Base-by-base conservation (phyloP, 306 rosid species). In the Prunus campanulata region DNA sequence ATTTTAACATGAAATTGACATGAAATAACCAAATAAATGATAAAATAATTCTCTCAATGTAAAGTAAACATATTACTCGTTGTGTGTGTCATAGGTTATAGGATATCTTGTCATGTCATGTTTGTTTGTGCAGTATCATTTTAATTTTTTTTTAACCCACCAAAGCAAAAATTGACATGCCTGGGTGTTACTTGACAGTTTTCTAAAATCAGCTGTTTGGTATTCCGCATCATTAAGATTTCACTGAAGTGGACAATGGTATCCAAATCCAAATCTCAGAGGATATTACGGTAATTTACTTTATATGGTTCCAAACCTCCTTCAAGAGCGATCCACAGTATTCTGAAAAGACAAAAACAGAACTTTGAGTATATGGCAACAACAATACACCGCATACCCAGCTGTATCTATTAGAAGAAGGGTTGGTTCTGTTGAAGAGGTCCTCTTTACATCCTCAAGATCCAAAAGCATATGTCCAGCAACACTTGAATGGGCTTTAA, bases 401-500 rank as follows among this genome's bases (percentile, higher is more conserved):
- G 97, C 86, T 68, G 54, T 92, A 83, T 95, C 99, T 77, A 92
- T 78, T 84, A 95, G 99, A 82, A 92, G 96, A 82, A 95, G 91
- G 20, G 93, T 90, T 16, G 97, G 90, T 82, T 92, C 97, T 29
- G 97, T 90, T 59, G 97, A 88, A 84, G 97, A 64, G 35, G 88
- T 95, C 88, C 46, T 90, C 87, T 87, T 88, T 80, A 87, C 97
- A 83, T 82, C 83, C 78, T 92, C 97, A 29, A 92, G 89, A 78
- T 89, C 97, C 80, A 71, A 85, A 80, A 95, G 89, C 88, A 70
- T 83, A 83, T 92, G 99, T 44, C 84, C 92, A 79, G 96, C 91
- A 86, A 95, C 99, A 86, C 93, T 86, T 71, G 97, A 51, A 85
- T 95, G 99, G 16, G 99, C 97, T 87, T 89, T 87, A 74, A 95